Base-by-base conservation (phyloP, 805 yeast genomes). In the Lachancea fermentati region DNA sequence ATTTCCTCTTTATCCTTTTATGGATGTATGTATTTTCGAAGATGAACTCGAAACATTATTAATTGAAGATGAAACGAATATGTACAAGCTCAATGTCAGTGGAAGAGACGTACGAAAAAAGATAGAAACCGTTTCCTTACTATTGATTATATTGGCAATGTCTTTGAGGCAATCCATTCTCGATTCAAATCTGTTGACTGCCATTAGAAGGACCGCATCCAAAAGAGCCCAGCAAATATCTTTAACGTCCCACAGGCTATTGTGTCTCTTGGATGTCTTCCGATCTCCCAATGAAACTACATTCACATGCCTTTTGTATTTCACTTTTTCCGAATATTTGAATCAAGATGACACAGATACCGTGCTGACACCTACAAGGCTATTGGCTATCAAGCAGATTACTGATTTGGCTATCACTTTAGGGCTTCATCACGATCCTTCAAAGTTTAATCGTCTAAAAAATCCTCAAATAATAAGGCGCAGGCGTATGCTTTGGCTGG, bases 1-100 rank as follows among this genome's bases (percentile, higher is more conserved):
- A 12, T 54, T 50, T 26, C 58, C 58, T 25, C 42, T 50, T 26
- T 50, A 35, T 25, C 57, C 58, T 12, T 39, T 49, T 19, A 41
- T 54, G 30, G 54, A 52, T 22, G 46, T 50, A 16, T 32, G 37
- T 3, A 9, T 34, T 3, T 51, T 51, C 32, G 42, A 37, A n/a
- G 30, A 34, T 13, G 32, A 30, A 16, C 39, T 42, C 24, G 18
- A 36, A 30, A n/a, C 32, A 30, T 19, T 42, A 29, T 25, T 35
- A 15, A 19, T 35, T 26, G 13, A 24, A 30, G 18, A 34, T 36
- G 19, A 30, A 29, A 13, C 36, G 17, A 29, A 37, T 34, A 12
- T 30, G 32, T 30, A 34, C 22, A 31, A 40, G 35, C 15, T 28
- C 16, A 25, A 29, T 38, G 31, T 31, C 18, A 22, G 17, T 37